These are phyloP conservation scores for Poa annua DNA, from an alignment of 176 grass and related monocot genomes.

Conservation along the genomic window DNA sequence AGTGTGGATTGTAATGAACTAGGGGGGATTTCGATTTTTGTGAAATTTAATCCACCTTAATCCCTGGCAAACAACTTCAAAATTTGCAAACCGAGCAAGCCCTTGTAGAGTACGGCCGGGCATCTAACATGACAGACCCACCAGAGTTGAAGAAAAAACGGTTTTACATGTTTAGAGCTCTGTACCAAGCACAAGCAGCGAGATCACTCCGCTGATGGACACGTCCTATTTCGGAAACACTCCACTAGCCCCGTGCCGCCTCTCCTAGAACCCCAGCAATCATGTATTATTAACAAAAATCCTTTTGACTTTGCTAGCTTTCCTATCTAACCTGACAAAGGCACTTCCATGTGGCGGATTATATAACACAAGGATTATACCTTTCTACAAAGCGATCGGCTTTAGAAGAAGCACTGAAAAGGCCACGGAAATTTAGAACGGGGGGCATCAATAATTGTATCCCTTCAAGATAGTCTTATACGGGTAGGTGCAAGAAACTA, in stretches of 20 bases:
- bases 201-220: background rate
- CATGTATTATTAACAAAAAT: background rate
- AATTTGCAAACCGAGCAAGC: too few species aligned
- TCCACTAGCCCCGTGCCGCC: background rate
- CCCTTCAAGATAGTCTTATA: background rate
- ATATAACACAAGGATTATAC: background rate
- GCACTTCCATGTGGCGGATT: background rate
- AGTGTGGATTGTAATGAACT: too few species aligned
- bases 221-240: background rate
- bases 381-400: constrained; percentile 2
- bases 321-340: constrained; percentile 1
- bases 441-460: constrained; percentile 19
- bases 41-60: too few species aligned
- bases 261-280: background rate
- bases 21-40: too few species aligned
- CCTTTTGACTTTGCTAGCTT: background rate
- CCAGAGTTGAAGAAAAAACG: too few species aligned
- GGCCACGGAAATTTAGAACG: constrained; percentile 10
- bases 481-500: background rate
- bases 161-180: too few species aligned
- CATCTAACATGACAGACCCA: too few species aligned
- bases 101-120: too few species aligned
- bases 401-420: constrained; percentile 10
- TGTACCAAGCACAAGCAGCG: background rate
- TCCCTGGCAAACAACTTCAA: too few species aligned